Evolutionary conservation across 805 yeast genomes (phyloP).

Genomic region (Scheffersomyces ergatensis): DNA sequence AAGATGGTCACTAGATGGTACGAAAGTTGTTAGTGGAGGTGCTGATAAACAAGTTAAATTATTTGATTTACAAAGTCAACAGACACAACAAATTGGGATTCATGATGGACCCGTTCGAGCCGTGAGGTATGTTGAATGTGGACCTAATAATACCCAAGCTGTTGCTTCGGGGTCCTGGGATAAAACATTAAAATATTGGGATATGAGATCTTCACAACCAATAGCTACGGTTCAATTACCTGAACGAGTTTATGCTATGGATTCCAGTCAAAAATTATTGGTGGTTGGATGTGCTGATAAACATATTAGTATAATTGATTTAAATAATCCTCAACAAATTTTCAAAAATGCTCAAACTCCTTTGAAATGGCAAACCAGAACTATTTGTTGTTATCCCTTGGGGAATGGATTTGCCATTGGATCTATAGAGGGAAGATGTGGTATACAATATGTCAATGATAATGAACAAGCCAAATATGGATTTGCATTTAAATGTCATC

Average conservation of each 20-base stretch:
- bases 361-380: slow-evolving; percentile 84
- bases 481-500: slow-evolving; percentile 92
- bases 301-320: slow-evolving; percentile 71
- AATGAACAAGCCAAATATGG: slow-evolving; percentile 68
- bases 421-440: slow-evolving; percentile 93
- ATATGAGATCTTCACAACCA: slow-evolving; percentile 80
- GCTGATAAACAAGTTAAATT: slow-evolving; percentile 84
- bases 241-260: slow-evolving; percentile 90
- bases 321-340: slow-evolving; percentile 78
- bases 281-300: slow-evolving; percentile 95
- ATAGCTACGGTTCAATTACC: slow-evolving; percentile 80
- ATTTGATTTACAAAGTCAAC: slow-evolving; percentile 81
- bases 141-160: slow-evolving; percentile 77
- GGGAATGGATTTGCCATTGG: slow-evolving; percentile 94
- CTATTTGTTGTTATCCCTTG: slow-evolving; percentile 79
- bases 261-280: slow-evolving; percentile 70
- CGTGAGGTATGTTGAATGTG: slow-evolving; percentile 78
- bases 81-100: slow-evolving; percentile 76
- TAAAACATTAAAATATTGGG: slow-evolving; percentile 93
- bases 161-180: slow-evolving; percentile 97
- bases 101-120: slow-evolving; percentile 79
- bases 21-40: slow-evolving; percentile 69
- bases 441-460: slow-evolving; percentile 88
- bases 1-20: slow-evolving; percentile 84
- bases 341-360: slow-evolving; percentile 76